phyloP scores from a whole-genome alignment of 2,329 filamentous ascomycete species.

The Pyrenochaeta sp. region DNA sequence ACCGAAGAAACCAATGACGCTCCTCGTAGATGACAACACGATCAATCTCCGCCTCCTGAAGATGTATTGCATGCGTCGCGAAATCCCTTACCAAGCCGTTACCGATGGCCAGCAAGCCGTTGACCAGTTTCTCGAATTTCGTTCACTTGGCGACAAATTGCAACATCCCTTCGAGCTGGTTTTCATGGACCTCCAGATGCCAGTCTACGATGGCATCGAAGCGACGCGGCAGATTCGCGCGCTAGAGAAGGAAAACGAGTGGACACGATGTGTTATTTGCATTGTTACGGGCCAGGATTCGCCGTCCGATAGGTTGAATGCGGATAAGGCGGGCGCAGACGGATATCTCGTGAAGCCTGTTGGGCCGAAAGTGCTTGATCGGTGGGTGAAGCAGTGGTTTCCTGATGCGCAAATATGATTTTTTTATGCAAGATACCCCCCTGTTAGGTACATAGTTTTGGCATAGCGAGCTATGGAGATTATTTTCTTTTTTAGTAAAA shows the following conservation, averaged over 20 bases:
- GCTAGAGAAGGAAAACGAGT: slow-evolving; percentile 37
- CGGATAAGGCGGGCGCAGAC: slow-evolving; percentile 39
- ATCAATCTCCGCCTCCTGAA: slow-evolving; percentile 57
- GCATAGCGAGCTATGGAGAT: neutral
- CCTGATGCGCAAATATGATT: slow-evolving; percentile 18
- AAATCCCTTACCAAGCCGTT: slow-evolving; percentile 48
- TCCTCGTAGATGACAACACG: slow-evolving; percentile 58
- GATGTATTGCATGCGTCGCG: slow-evolving; percentile 58
- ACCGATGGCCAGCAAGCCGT: slow-evolving; percentile 54
- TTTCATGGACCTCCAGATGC: slow-evolving; percentile 56
- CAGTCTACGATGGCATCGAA: slow-evolving; percentile 49
- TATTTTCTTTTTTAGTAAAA: too few relatives aligned
- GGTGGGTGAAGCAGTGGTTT: slow-evolving; percentile 30
- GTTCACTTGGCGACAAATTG: neutral
- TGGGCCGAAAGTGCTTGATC: slow-evolving; percentile 39
- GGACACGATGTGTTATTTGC: slow-evolving; percentile 37
- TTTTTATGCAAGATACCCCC: neutral
- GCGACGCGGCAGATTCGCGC: slow-evolving; percentile 46
- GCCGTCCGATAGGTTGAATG: slow-evolving; percentile 29
- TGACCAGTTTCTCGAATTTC: slow-evolving; percentile 28
- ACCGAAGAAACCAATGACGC: slow-evolving; percentile 30
- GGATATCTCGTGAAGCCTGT: slow-evolving; percentile 46
- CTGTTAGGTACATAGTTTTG: neutral
- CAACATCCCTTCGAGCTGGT: slow-evolving; percentile 43
- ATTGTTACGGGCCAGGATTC: slow-evolving; percentile 48